phyloP scores from a whole-genome alignment of 345 rosid genomes.

The Trapa incisa region DNA sequence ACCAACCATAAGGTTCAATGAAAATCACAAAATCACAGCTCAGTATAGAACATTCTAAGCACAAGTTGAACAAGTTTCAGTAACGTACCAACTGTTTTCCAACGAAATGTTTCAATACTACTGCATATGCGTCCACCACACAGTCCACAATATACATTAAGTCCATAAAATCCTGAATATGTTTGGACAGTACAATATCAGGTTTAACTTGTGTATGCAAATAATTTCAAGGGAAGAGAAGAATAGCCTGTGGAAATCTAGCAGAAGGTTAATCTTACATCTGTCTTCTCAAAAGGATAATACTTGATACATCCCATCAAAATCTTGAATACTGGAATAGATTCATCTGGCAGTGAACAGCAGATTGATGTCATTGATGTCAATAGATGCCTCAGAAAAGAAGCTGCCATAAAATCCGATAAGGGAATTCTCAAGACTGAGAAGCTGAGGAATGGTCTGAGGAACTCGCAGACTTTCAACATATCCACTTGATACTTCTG shows the following conservation, averaged over 20 bases:
- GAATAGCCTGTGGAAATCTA: not conserved
- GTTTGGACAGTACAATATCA: slow-evolving; percentile 9
- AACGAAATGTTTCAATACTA: slow-evolving; percentile 48
- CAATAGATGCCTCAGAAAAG: slow-evolving; percentile 46
- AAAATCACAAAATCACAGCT: too few relatives aligned
- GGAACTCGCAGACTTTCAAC: slow-evolving; percentile 58
- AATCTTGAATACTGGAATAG: slow-evolving; percentile 49
- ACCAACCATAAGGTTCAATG: not conserved
- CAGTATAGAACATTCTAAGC: not conserved
- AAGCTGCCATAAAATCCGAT: slow-evolving; percentile 25
- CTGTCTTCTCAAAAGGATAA: slow-evolving; percentile 29
- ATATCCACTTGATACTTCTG: slow-evolving; percentile 36
- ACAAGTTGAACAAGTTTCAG: not conserved
- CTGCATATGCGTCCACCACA: slow-evolving; percentile 48
- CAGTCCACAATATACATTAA: slow-evolving; percentile 31
- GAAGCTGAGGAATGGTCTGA: slow-evolving; percentile 57
- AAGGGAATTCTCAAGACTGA: slow-evolving; percentile 37
- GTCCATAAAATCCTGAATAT: slow-evolving; percentile 47
- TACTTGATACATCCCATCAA: slow-evolving; percentile 41
- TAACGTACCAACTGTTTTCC: slow-evolving; percentile 35
- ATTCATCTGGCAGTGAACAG: slow-evolving; percentile 50
- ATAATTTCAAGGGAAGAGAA: not conserved
- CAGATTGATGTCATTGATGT: slow-evolving; percentile 65
- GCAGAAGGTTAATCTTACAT: slow-evolving; percentile 32
- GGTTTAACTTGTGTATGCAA: slow-evolving; percentile 2